phyloP scores from a whole-genome alignment of 768 basidiomycete genomes.

The Rhizopogon roseolus region DNA sequence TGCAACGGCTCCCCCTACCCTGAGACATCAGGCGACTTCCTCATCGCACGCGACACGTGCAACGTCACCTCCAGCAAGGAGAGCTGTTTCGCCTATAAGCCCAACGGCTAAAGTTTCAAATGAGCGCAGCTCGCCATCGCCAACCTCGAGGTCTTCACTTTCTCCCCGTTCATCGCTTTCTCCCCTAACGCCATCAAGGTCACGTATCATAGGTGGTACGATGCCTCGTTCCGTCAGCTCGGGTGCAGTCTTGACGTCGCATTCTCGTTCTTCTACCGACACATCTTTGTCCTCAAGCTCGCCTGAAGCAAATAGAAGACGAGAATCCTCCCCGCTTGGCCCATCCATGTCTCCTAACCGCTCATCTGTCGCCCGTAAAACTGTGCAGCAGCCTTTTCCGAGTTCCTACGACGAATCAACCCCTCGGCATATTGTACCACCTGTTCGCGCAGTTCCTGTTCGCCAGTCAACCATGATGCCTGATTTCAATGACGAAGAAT shows the following conservation, averaged over 20 bases:
- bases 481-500: constrained; percentile 46
- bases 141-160: constrained; percentile 39
- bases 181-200: constrained; percentile 37
- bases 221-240: constrained; percentile 42
- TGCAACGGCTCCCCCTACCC: constrained; percentile 73
- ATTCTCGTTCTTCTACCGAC: constrained; percentile 44
- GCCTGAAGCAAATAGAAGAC: constrained; percentile 30
- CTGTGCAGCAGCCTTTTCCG: constrained; percentile 33
- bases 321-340: constrained; percentile 48
- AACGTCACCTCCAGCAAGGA: constrained; percentile 36
- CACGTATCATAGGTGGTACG: constrained; percentile 34
- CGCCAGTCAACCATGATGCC: constrained; percentile 42
- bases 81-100: constrained; percentile 35
- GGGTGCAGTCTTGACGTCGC: constrained; percentile 25
- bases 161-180: constrained; percentile 45
- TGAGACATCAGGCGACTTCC: constrained; percentile 81
- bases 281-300: constrained; percentile 20
- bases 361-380: constrained; percentile 32
- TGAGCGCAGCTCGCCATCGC: constrained; percentile 32
- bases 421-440: constrained; percentile 9
- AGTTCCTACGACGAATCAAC: constrained; percentile 25
- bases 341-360: constrained; percentile 24
- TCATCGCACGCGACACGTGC: constrained; percentile 48
- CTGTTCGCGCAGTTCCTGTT: constrained; percentile 22
- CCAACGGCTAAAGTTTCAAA: constrained; percentile 38